phyloP scores from a whole-genome alignment of 768 basidiomycete genomes.

The Trametes villosa region DNA sequence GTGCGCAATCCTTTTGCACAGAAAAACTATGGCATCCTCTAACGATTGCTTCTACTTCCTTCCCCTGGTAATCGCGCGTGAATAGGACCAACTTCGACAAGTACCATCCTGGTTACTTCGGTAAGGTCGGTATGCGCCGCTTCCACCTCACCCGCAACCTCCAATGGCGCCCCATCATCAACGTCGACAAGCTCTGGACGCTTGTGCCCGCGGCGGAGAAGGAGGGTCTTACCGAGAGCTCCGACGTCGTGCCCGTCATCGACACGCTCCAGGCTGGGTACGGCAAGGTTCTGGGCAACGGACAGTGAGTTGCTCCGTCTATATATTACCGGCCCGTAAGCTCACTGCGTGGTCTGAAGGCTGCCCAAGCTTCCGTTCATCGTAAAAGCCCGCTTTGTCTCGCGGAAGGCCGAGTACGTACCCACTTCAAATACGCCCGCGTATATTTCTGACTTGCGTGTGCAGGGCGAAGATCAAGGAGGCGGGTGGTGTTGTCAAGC shows the following conservation, averaged over 20 bases:
- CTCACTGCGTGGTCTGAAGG: constrained; percentile 39
- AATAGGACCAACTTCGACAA: constrained; percentile 94
- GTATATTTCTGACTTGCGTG: constrained; percentile 8
- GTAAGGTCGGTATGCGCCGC: constrained; percentile 99
- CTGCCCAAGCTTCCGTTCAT: constrained; percentile 93
- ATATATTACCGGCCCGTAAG: not conserved
- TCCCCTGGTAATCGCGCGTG: not conserved
- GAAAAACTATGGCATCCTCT: not conserved
- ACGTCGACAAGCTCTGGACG: constrained; percentile 96
- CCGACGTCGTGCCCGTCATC: constrained; percentile 92
- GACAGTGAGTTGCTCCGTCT: constrained; percentile 58
- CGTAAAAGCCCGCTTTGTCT: constrained; percentile 97
- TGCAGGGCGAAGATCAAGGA: constrained; percentile 81
- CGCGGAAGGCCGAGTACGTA: constrained; percentile 78
- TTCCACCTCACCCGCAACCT: constrained; percentile 94
- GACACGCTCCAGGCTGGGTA: constrained; percentile 85
- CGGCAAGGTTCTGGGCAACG: constrained; percentile 95
- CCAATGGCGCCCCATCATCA: constrained; percentile 95
- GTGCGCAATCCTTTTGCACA: constrained; percentile 49
- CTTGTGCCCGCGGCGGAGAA: constrained; percentile 88
- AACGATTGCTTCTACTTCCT: not conserved
- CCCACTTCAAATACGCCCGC: not conserved
- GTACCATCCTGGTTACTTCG: constrained; percentile 99
- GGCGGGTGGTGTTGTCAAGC: constrained; percentile 91
- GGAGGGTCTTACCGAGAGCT: constrained; percentile 69